Conservation (phyloP, 1,284 basidiomycete genomes). For the Puccinia horiana region DNA sequence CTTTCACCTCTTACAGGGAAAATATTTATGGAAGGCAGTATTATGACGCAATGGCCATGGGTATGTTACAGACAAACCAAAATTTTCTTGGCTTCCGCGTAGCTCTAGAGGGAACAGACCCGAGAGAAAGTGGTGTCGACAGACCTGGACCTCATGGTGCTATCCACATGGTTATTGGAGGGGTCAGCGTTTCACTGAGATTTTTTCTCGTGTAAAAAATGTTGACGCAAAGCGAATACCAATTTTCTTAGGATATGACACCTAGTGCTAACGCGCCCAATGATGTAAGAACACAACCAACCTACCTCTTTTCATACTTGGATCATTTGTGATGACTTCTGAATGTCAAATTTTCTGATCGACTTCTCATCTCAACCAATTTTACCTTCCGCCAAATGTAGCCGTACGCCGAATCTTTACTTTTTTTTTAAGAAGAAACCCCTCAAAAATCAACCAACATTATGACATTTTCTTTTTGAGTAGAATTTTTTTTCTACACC, state of each 20-base stretch:
- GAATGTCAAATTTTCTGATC: background rate
- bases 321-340: background rate
- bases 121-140: background rate
- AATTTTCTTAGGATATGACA: slow-evolving; percentile 29
- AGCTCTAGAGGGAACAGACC: slow-evolving; percentile 36
- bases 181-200: background rate
- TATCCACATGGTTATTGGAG: slow-evolving; percentile 36
- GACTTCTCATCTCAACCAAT: background rate
- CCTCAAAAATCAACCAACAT: too few relatives aligned
- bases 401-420: slow-evolving; percentile 21
- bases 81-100: slow-evolving; percentile 45
- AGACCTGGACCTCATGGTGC: slow-evolving; percentile 41
- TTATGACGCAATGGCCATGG: slow-evolving; percentile 28
- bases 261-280: slow-evolving; percentile 42
- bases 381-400: background rate
- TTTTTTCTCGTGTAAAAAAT: background rate
- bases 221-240: background rate
- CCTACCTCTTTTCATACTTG: background rate
- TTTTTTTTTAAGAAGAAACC: background rate
- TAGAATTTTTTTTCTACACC: slow-evolving; percentile 46
- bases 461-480: background rate
- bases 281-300: slow-evolving; percentile 16
- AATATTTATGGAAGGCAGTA: slow-evolving; percentile 31
- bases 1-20: background rate
- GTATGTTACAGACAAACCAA: slow-evolving; percentile 18